These are phyloP conservation scores for Aspergillus ibericus DNA, from an alignment of 2,329 filamentous ascomycete species.

Conservation along the genomic window DNA sequence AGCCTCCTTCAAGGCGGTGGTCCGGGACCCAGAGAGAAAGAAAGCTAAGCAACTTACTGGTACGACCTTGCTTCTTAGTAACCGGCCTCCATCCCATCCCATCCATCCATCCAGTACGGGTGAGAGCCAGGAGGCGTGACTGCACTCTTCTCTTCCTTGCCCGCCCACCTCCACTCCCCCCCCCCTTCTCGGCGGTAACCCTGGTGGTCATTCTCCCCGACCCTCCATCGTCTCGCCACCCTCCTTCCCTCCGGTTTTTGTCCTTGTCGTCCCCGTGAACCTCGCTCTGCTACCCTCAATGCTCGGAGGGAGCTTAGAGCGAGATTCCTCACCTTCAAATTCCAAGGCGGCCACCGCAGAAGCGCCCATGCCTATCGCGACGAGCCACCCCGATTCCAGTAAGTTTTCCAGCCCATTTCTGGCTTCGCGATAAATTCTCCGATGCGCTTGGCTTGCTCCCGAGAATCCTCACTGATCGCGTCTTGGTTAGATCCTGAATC, in stretches of 20 bases:
- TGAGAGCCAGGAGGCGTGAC: constrained; percentile 29
- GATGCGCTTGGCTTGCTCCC: constrained; percentile 1
- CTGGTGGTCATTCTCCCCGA: constrained; percentile 20
- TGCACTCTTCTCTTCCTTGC: constrained; percentile 8
- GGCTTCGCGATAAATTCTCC: background rate
- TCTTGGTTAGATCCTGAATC: constrained; percentile 27
- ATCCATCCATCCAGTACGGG: constrained; percentile 6
- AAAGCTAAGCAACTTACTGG: constrained; percentile 21
- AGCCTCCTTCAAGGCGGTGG: constrained; percentile 28
- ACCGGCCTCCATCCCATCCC: constrained; percentile 10
- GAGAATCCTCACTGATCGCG: constrained; percentile 13
- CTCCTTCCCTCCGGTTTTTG: constrained; percentile 12
- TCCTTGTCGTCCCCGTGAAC: constrained; percentile 11
- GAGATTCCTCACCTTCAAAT: constrained; percentile 31
- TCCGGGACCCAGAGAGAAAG: constrained; percentile 24
- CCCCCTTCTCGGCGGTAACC: constrained; percentile 24
- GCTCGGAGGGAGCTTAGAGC: constrained; percentile 36
- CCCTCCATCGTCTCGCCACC: constrained; percentile 12
- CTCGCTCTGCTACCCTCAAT: constrained; percentile 33
- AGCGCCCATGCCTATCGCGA: constrained; percentile 36
- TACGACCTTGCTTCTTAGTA: constrained; percentile 12
- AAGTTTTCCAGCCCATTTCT: constrained; percentile 16
- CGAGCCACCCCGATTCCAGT: constrained; percentile 30
- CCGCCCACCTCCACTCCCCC: constrained; percentile 12
- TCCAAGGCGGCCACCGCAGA: constrained; percentile 30